Base-by-base conservation (phyloP, 768 basidiomycete species). In the Lactarius akahatsu region DNA sequence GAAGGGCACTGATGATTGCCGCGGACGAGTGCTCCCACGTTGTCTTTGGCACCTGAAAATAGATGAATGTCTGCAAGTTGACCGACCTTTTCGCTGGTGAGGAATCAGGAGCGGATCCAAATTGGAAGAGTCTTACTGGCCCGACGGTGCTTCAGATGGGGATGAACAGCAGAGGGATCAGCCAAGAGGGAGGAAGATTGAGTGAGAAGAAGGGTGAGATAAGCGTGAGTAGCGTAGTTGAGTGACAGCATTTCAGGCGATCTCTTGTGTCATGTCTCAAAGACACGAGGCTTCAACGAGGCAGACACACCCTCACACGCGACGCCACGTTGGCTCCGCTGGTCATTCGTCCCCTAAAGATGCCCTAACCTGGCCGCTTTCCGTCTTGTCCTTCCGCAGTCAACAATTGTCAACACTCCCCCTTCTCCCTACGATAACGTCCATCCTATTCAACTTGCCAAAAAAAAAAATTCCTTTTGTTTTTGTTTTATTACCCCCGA, bases 181-280 rank as follows among this genome's bases (percentile, higher is more conserved):
- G 55, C 47, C 57, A 69, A 57, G 7, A 66, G 43, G 8, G 70
- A 43, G 3, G 68, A 66, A 11, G 64, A 61, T 23, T 15, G 68
- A 3, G 59, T 1, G 36, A 71, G 56, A 66, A 57, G 50, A 43
- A 69, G n/a, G 47, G 68, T 23, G 47, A 71, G 68, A 60, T 69
- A 66, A 40, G 65, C 41, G 30, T 69, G 65, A 26, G 67, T 69
- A 26, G 63, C 43, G 55, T 70, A 68, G 61, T 70, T 59, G 26
- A 40, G 36, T 69, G 69, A 32, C 59, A 57, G 60, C 59, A 57
- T 50, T 34, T 52, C 36, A 18, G 55, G 38, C n/a, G n/a, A 23
- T n/a, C 47, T 61, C 41, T 57, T 20, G 57, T 36, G 36, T 36
- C 15, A 15, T 41, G 28, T 18, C 28, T 47, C 41, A 57, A 32